Evolutionary conservation across 257 asterid genomes (phyloP), one percentile per base, ranked within the genome.

Genomic region (Agastache rugosa): DNA sequence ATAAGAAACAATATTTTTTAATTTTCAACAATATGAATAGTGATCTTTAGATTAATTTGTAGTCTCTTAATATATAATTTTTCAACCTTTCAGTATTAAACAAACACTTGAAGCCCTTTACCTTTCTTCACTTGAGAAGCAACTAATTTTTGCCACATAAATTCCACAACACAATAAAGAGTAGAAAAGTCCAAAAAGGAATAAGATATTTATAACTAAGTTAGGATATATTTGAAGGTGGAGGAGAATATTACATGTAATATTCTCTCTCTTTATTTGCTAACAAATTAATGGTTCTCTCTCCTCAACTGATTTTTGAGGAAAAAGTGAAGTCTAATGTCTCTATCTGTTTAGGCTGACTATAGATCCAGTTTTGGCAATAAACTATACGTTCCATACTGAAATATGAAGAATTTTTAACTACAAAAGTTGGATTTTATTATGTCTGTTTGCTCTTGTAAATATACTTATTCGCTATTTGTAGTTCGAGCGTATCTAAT

Each of bases 81-180:
- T 25, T 17, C 50, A 22, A 11, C 19, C 20, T 42, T 16, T 67
- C 65, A 35, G 17, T 34, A 20, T 37, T 72, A 31, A n/a, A 61
- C 45, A 23, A 63, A 64, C 44, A 20, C 23, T 19, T 59, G 42
- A 58, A 68, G 29, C 54, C 64, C 10, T 56, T 65, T 65, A 16
- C 27, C 41, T 20, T 69, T 39, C 44, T 76, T 10, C 34, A 47
- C 65, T 14, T 19, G 16, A 71, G 56, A 54, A 51, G 74, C 81
- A 77, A 77, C 69, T 54, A 44, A 8, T 55, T 54, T 77, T 77
- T 71, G 74, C 81, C 81, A 64, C 81, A 62, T 59, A 69, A 67
- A 60, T 42, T 59, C 23, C 31, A 25, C 56, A 54, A 19, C 20
- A 29, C 54, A 64, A 16, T 42, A 54, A 70, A 77, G 73, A 56